A percentile compares a stretch with the other conserved stretches of the same genome.
phyloP scores from a whole-genome alignment of 768 basidiomycete species.

The Boletus rufocinnamomeus region DNA sequence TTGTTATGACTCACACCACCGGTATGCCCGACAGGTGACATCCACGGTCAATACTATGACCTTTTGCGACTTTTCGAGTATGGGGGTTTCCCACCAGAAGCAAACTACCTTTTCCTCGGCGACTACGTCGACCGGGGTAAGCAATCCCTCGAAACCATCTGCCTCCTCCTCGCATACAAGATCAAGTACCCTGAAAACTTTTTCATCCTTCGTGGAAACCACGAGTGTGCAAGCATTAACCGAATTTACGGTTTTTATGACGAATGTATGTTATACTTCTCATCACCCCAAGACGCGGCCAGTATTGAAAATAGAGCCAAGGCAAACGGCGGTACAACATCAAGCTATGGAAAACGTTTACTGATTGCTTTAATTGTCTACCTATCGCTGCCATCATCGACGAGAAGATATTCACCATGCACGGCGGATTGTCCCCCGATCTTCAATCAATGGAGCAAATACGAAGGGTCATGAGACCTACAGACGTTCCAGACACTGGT shows the following conservation, averaged over 20 bases:
- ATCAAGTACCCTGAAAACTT: slow-evolving; percentile 99
- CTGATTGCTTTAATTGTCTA: slow-evolving; percentile 99
- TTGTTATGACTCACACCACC: slow-evolving; percentile 26
- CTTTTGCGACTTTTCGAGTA: slow-evolving; percentile 97
- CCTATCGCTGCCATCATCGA: slow-evolving; percentile 99
- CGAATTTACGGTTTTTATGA: slow-evolving; percentile 99
- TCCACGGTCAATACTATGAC: slow-evolving; percentile 99
- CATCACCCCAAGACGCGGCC: not conserved
- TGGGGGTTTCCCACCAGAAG: slow-evolving; percentile 99
- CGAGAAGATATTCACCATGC: slow-evolving; percentile 99
- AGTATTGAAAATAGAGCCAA: slow-evolving; percentile 37
- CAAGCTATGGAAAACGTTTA: slow-evolving; percentile 99
- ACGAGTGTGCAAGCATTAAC: slow-evolving; percentile 99
- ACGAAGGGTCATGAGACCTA: slow-evolving; percentile 97
- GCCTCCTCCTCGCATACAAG: slow-evolving; percentile 98
- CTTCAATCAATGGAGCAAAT: slow-evolving; percentile 99
- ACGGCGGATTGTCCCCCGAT: slow-evolving; percentile 95
- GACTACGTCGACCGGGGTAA: slow-evolving; percentile 99
- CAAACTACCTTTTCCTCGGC: slow-evolving; percentile 99
- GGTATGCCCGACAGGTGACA: slow-evolving; percentile 69
- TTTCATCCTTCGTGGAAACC: slow-evolving; percentile 98
- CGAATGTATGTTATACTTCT: slow-evolving; percentile 72
- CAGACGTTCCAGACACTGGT: slow-evolving; percentile 99
- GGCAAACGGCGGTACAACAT: slow-evolving; percentile 99
- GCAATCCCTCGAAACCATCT: slow-evolving; percentile 99